Conservation (phyloP, 345 rosid species). For the Eucalyptus virginea region DNA sequence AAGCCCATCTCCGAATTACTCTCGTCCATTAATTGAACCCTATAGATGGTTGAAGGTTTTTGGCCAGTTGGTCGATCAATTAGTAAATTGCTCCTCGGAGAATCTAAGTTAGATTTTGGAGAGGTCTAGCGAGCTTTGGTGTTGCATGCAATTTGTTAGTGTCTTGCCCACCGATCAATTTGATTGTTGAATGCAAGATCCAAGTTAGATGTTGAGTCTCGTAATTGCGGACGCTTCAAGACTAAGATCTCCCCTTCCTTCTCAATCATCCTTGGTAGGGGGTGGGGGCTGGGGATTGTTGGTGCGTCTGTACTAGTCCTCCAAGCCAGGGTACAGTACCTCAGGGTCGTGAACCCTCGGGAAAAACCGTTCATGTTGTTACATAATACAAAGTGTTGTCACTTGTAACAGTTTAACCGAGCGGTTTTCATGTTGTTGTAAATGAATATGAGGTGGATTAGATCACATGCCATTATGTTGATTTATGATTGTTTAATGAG, state of each 20-base stretch:
- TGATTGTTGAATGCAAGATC: background rate
- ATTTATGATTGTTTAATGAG: background rate
- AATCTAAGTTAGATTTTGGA: too few relatives aligned
- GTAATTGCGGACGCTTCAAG: background rate
- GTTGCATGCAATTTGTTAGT: background rate
- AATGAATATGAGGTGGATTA: background rate
- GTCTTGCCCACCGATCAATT: background rate
- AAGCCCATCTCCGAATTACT: background rate
- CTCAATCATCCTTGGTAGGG: background rate
- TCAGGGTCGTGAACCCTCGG: background rate
- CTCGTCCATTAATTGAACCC: background rate
- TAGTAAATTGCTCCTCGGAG: background rate
- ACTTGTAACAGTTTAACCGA: background rate
- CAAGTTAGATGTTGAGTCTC: background rate
- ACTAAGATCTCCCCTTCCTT: background rate
- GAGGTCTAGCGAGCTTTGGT: background rate
- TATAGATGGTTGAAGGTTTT: background rate
- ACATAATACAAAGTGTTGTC: background rate
- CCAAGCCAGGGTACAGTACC: background rate
- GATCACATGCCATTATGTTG: background rate
- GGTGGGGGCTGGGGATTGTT: background rate
- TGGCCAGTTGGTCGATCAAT: background rate
- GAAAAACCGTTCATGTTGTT: background rate
- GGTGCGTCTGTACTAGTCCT: background rate
- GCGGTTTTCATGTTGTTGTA: background rate